Percentiles rank a stretch among this genome's conserved stretches.
Conservation (phyloP, 108 stramenopile genomes). For the Pelagomonas calceolata region DNA sequence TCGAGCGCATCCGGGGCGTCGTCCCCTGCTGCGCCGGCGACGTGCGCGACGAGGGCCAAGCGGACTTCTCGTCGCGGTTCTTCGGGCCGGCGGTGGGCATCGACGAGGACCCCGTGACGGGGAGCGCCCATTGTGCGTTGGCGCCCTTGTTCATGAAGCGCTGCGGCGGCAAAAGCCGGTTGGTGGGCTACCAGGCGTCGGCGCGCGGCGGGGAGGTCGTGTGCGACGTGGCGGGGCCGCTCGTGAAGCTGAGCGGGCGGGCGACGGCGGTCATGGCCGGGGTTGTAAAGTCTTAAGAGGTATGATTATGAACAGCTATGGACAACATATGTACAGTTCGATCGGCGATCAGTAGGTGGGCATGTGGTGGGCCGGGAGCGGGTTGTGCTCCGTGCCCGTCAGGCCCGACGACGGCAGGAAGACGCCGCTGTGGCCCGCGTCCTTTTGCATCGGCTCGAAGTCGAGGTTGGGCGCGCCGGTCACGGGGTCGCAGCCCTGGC, state of each 20-base stretch:
- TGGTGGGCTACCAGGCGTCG: conserved; percentile 74
- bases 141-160: conserved; percentile 77
- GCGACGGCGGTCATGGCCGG: too few species aligned
- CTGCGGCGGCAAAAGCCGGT: conserved; percentile 36
- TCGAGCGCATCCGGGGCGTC: not conserved
- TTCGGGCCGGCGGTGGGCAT: conserved; percentile 88
- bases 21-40: not conserved
- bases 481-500: too few species aligned
- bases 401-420: too few species aligned
- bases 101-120: conserved; percentile 93
- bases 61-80: conserved; percentile 78
- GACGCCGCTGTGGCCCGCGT: too few species aligned
- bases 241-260: not conserved
- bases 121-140: conserved; percentile 80
- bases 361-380: too few species aligned
- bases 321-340: too few species aligned
- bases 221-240: conserved; percentile 36
- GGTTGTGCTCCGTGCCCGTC: too few species aligned
- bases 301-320: too few species aligned
- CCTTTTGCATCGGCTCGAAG: too few species aligned
- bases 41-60: not conserved
- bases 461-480: too few species aligned
- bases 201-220: conserved; percentile 66
- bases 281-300: too few species aligned
- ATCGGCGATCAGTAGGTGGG: too few species aligned